phyloP scores from a whole-genome alignment of 148 eudicot species.

The Gaultheria prostrata region DNA sequence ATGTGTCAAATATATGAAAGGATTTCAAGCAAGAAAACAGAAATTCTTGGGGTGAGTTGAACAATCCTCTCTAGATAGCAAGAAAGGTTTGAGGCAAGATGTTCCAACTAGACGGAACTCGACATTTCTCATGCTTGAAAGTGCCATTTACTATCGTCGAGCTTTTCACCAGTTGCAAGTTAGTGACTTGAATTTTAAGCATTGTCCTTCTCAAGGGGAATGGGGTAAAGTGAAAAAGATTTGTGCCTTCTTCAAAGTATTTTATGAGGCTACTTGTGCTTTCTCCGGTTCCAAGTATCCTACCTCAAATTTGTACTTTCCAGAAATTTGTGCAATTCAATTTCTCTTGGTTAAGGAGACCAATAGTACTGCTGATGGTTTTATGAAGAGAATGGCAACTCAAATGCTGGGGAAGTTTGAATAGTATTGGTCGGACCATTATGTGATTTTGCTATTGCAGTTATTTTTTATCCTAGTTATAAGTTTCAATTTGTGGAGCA shows the following conservation, averaged over 20 bases:
- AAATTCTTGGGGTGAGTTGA: background rate
- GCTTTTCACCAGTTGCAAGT: background rate
- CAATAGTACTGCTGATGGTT: background rate
- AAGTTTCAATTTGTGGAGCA: background rate
- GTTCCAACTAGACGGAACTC: no score
- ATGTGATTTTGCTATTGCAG: background rate
- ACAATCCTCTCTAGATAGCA: background rate
- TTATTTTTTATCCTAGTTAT: background rate
- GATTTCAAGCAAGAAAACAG: background rate
- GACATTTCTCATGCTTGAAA: no score
- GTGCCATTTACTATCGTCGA: no score
- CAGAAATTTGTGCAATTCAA: background rate
- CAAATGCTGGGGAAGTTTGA: background rate
- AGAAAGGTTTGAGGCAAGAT: background rate
- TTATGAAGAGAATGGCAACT: background rate
- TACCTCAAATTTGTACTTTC: constrained; percentile 8
- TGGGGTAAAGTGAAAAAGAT: background rate
- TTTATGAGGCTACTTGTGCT: background rate
- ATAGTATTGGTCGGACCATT: background rate
- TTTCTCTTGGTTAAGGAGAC: background rate
- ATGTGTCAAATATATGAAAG: background rate
- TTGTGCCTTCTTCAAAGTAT: background rate
- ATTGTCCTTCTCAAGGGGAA: background rate
- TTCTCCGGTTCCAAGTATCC: background rate
- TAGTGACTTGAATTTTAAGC: background rate